Evolutionary conservation across 805 yeast genomes (phyloP), one percentile per base, ranked within the genome.

Genomic region (Danielozyma ontarioensis): DNA sequence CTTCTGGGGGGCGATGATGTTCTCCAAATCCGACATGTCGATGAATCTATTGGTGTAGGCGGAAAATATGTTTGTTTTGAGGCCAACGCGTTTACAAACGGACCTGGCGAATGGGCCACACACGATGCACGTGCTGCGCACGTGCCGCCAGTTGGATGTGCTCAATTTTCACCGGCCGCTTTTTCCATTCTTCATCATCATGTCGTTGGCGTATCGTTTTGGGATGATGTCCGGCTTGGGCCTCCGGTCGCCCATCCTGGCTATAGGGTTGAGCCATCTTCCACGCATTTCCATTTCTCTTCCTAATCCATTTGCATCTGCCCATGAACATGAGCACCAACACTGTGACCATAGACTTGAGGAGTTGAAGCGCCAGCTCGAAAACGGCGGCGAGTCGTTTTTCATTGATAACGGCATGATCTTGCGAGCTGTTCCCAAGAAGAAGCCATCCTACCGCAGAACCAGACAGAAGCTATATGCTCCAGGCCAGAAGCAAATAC

Each of bases 371-470:
- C 60, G 68, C 45, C 60, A 63, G 41, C 45, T 73, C 24, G 64
- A 62, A 38, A 57, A 58, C 23, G 42, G 45, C 26, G 54, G 53
- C 4, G 50, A 53, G 39, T 58, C 54, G 8, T 66, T 69, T 36
- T 69, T 71, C 57, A 58, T 69, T 19, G 83, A 78, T 45, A 72
- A 78, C 44, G 95, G 94, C n/a, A 50, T 56, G 41, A 74, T 84
- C 19, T 64, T 86, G 34, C 68, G 69, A 45, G 98, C 98, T 4
- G 97, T 80, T 5, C 97, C 98, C 35, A 93, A 93, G 70, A 88
- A 89, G 76, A 89, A 88, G 59, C 78, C 78, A 2, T 87, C 97
- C 5, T 86, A 87, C 56, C 77, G 77, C 64, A 84, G 86, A 59
- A 83, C 85, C 51, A 80, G 97, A 59, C 81, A 76, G 55, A 78